Evolutionary conservation across 2,329 filamentous ascomycete genomes (phyloP).

Genomic region (Aspergillus candidus): DNA sequence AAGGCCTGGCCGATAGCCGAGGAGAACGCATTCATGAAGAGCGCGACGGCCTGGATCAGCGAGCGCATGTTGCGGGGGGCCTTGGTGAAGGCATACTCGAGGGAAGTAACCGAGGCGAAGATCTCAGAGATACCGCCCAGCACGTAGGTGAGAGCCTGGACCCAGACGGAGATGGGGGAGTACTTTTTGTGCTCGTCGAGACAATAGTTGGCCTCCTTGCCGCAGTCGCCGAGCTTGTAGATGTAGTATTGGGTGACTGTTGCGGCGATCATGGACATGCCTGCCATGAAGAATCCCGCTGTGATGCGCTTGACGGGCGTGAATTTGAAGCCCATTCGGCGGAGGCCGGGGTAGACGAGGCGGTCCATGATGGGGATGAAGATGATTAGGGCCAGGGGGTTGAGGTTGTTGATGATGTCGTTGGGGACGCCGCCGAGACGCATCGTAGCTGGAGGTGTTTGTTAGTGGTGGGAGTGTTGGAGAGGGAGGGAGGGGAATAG

Average conservation of each 20-base stretch:
- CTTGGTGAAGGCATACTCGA: slow-evolving; percentile 73
- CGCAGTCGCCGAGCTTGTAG: slow-evolving; percentile 59
- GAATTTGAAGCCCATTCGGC: slow-evolving; percentile 44
- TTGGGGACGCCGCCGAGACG: slow-evolving; percentile 49
- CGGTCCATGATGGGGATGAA: slow-evolving; percentile 51
- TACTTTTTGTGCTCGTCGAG: slow-evolving; percentile 36
- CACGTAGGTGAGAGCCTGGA: slow-evolving; percentile 45
- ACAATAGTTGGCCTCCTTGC: slow-evolving; percentile 49
- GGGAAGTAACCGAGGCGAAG: slow-evolving; percentile 54
- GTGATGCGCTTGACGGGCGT: slow-evolving; percentile 51
- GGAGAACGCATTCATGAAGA: slow-evolving; percentile 65
- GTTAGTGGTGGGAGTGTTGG: too few relatives aligned
- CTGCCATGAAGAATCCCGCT: slow-evolving; percentile 45
- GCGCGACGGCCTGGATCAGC: slow-evolving; percentile 62
- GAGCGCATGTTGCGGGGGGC: slow-evolving; percentile 75
- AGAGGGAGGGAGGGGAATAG: too few relatives aligned
- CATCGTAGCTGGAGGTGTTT: slow-evolving; percentile 37
- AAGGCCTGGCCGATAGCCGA: slow-evolving; percentile 66
- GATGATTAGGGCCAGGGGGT: slow-evolving; percentile 49
- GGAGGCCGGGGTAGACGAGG: slow-evolving; percentile 47
- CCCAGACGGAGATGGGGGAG: slow-evolving; percentile 60
- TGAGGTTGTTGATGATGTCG: slow-evolving; percentile 51
- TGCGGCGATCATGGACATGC: slow-evolving; percentile 45
- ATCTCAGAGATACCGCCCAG: slow-evolving; percentile 54
- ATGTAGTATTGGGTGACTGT: slow-evolving; percentile 46